phyloP scores from a whole-genome alignment of 2,329 filamentous ascomycete species.

The Verticillium isaacii region DNA sequence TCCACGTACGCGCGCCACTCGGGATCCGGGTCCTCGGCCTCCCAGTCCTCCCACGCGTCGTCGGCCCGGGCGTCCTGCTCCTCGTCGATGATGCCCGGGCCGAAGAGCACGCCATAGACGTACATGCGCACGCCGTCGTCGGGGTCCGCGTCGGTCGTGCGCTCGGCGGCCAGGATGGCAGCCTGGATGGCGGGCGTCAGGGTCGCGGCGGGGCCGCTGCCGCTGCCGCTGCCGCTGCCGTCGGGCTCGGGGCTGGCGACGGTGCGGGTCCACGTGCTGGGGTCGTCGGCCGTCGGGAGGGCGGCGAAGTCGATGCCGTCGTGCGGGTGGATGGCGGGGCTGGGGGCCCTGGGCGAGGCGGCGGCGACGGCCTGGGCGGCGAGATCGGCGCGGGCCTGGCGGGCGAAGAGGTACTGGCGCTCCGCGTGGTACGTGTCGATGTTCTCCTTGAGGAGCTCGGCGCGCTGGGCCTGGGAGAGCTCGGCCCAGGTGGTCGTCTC shows the following conservation, averaged over 20 bases:
- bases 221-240: not conserved
- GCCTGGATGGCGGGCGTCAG: slow-evolving; percentile 1
- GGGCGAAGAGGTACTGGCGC: not conserved
- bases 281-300: not conserved
- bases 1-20: not conserved
- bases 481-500: not conserved
- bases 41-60: slow-evolving; percentile 1
- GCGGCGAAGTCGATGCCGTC: slow-evolving; percentile 3
- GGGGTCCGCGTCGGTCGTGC: not conserved
- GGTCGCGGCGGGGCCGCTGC: not conserved
- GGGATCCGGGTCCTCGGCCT: not conserved
- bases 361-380: not conserved
- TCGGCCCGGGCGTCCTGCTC: not conserved
- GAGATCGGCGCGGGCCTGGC: not conserved
- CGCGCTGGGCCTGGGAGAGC: not conserved
- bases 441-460: slow-evolving; percentile 1
- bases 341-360: not conserved
- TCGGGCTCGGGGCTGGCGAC: not conserved
- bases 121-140: slow-evolving; percentile 33
- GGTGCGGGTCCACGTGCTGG: not conserved
- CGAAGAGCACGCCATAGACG: not conserved
- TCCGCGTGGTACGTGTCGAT: not conserved
- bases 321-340: not conserved
- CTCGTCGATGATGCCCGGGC: not conserved
- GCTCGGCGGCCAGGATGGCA: not conserved